Base-by-base conservation (phyloP, 106 monocot genomes). In the Platanthera guangdongensis region DNA sequence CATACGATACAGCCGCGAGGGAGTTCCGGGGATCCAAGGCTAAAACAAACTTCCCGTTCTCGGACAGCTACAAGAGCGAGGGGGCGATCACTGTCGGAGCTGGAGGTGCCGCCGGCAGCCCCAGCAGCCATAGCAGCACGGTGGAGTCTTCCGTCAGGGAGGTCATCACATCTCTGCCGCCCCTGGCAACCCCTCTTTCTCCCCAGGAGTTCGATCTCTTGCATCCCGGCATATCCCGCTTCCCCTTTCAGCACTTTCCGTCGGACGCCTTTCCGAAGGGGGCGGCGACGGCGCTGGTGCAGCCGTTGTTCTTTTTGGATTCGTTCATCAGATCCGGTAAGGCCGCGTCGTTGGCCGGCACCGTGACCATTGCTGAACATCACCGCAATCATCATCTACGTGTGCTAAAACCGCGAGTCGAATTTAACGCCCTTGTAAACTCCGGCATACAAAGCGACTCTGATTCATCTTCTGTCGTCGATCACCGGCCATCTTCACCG, bases 61-160 rank as follows among this genome's bases (percentile, higher is more conserved):
- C 81, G 6, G 80, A 77, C 4, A 51, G 0, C 62, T 79, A 28
- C 72, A 32, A 19, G 11, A 22, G 51, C 21, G 6, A 76, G 15
- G n/a, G 12, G 11, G 57, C 57, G 47, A 75, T 70, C 76, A 22
- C 13, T 18, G 65, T 11, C 9, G 55, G 62, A 1, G 39, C 39
- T 0, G 22, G 48, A 48, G 69, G 51, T 51, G 81, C 69, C 18
- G 74, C 54, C 48, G 76, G 79, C 3, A 88, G 85, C 71, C 85
- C 82, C 9, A 84, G 84, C 79, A 87, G 87, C 77, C 82, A 81
- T 54, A 88, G 82, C 71, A 88, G 88, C 85, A 88, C 88, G 22
- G 80, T 88, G 51, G 88, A 85, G 74, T 85, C 85, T 25, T 82
- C 85, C 47, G 57, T 76, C 47, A 59, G 78, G 2, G 83, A 83